Percentiles rank a stretch among this genome's conserved stretches.
Conservation (phyloP, 257 asterid species). For the Lycium ferocissimum region DNA sequence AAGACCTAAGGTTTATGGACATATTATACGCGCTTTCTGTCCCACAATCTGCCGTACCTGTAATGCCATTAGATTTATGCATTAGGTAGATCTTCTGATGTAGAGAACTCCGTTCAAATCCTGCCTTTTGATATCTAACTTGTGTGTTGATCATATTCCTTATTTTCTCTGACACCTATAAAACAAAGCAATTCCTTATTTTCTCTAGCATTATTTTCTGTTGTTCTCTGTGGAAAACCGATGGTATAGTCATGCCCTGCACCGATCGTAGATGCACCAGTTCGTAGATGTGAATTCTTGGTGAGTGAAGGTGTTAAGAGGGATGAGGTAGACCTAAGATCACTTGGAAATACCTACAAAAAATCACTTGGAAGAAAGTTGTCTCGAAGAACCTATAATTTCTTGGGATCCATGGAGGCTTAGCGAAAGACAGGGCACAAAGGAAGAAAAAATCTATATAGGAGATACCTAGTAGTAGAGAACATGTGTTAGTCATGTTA, state of each 20-base stretch:
- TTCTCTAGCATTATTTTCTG: not conserved
- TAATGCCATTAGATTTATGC: slow-evolving; percentile 16
- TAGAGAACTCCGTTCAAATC: not conserved
- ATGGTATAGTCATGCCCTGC: not conserved
- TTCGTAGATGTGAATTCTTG: not conserved
- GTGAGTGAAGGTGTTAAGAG: not conserved
- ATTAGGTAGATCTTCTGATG: slow-evolving; percentile 6
- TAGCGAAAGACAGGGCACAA: not conserved
- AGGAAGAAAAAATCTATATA: not conserved
- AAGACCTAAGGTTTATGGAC: not conserved
- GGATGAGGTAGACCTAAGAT: not conserved
- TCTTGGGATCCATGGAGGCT: slow-evolving; percentile 3
- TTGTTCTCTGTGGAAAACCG: not conserved
- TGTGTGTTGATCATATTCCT: slow-evolving; percentile 13
- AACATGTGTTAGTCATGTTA: not conserved
- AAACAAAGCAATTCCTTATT: slow-evolving; percentile 7
- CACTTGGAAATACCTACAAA: not conserved
- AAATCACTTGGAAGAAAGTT: not conserved
- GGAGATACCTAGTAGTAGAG: not conserved
- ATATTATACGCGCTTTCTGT: not conserved
- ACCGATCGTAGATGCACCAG: not conserved
- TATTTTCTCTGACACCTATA: not conserved
- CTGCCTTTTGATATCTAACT: slow-evolving; percentile 13
- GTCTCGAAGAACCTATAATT: slow-evolving; percentile 20
- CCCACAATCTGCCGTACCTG: slow-evolving; percentile 15